Evolutionary conservation across 1,284 basidiomycete species (phyloP).

Genomic region (Mycena citricolor): DNA sequence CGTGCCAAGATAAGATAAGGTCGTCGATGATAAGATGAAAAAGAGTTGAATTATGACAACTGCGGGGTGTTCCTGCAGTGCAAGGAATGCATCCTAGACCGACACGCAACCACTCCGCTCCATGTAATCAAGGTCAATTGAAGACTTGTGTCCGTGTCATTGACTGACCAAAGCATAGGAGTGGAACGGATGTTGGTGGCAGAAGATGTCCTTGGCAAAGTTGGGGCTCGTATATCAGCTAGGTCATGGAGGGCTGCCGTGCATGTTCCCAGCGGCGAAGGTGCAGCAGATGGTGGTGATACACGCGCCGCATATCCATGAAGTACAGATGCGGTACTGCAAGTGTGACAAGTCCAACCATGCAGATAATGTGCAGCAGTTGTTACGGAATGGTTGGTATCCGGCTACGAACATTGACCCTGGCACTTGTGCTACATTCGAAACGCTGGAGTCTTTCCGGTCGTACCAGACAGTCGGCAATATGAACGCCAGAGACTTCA

Average conservation of each 20-base stretch:
- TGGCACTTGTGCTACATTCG: conserved; percentile 24
- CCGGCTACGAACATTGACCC: conserved; percentile 24
- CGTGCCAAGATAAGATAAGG: too few relatives aligned
- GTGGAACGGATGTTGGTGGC: conserved; percentile 18
- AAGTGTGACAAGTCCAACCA: conserved; percentile 5
- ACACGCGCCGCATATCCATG: conserved; percentile 16
- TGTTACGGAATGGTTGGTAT: conserved; percentile 19
- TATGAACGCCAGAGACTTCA: conserved; percentile 10
- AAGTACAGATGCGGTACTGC: conserved; percentile 15
- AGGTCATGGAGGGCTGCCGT: conserved; percentile 14
- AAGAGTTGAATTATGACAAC: conserved; percentile 9
- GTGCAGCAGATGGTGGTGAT: conserved; percentile 13
- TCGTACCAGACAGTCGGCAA: conserved; percentile 23
- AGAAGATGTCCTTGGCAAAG: neutral
- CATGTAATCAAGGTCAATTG: conserved; percentile 6
- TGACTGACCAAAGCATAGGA: conserved; percentile 2
- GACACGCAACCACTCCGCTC: conserved; percentile 5
- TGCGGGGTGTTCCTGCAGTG: conserved; percentile 11
- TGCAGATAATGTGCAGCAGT: conserved; percentile 10
- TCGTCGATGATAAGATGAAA: too few relatives aligned
- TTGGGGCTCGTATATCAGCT: conserved; percentile 22
- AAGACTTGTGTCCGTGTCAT: neutral
- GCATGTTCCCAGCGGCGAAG: neutral
- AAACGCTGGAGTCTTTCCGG: conserved; percentile 22
- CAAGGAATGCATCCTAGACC: neutral